Evolutionary conservation across 1,139 yeast genomes (phyloP).

Genomic region (Candida tetrigidarum): DNA sequence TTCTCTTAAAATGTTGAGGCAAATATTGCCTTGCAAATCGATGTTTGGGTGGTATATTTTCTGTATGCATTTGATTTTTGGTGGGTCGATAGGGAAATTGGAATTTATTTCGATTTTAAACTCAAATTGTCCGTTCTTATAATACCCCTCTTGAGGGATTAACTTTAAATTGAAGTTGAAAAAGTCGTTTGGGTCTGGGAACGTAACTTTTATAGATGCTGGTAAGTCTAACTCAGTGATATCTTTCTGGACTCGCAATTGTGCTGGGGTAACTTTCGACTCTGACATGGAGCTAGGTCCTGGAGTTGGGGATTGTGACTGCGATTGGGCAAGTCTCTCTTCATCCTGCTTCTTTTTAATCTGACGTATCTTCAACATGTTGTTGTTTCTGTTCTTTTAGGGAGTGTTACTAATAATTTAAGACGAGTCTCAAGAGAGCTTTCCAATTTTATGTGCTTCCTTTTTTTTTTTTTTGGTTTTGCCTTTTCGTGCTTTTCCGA

Average conservation of each 20-base stretch:
- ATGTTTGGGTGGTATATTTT: slow-evolving; percentile 94
- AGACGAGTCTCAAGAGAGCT: not conserved
- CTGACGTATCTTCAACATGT: slow-evolving; percentile 58
- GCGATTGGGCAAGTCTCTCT: slow-evolving; percentile 26
- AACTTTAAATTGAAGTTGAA: slow-evolving; percentile 65
- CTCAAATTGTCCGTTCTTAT: slow-evolving; percentile 66
- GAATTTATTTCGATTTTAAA: slow-evolving; percentile 68
- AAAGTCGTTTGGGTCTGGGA: slow-evolving; percentile 59
- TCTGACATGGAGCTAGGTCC: slow-evolving; percentile 15
- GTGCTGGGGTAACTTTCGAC: slow-evolving; percentile 51
- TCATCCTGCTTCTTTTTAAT: slow-evolving; percentile 55
- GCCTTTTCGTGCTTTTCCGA: not conserved
- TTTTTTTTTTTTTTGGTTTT: not conserved
- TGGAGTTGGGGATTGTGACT: slow-evolving; percentile 11
- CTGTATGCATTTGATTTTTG: slow-evolving; percentile 73
- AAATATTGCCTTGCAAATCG: slow-evolving; percentile 87
- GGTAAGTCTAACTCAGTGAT: slow-evolving; percentile 74
- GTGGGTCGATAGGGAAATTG: slow-evolving; percentile 92
- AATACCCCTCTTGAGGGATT: slow-evolving; percentile 81
- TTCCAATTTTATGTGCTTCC: no score
- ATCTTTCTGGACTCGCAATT: slow-evolving; percentile 62
- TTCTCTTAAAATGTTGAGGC: slow-evolving; percentile 87
- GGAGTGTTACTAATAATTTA: not conserved
- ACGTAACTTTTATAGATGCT: slow-evolving; percentile 56
- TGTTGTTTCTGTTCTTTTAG: not conserved